Conservation (phyloP, 2,329 filamentous ascomycete genomes). For the Fusarium irregulare region DNA sequence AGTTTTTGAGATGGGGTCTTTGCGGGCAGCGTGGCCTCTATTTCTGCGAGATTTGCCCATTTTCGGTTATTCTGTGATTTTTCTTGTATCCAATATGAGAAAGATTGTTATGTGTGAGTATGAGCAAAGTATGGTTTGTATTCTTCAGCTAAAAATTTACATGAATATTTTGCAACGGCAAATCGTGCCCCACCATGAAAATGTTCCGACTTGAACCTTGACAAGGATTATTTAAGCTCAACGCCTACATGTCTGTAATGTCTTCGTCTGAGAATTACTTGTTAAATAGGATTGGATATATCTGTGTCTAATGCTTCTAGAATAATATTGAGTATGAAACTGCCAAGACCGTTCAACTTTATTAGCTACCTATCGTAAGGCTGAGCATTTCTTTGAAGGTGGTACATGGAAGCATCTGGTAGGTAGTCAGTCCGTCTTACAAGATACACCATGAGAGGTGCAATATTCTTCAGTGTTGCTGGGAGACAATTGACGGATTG, state of each 20-base stretch:
- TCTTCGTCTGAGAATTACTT: neutral
- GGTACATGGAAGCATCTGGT: neutral
- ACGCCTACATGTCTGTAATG: neutral
- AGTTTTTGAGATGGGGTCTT: slow-evolving; percentile 67
- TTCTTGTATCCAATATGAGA: neutral
- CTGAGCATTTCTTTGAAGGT: neutral
- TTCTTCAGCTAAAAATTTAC: slow-evolving; percentile 34
- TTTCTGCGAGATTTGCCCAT: slow-evolving; percentile 72
- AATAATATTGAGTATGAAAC: neutral
- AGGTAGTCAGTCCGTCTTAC: neutral
- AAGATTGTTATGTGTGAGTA: neutral
- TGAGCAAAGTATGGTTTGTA: neutral
- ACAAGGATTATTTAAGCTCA: slow-evolving; percentile 23
- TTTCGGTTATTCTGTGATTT: neutral
- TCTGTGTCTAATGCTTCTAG: neutral
- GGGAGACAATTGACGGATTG: neutral
- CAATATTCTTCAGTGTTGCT: neutral
- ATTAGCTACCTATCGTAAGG: neutral
- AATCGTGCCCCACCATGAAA: slow-evolving; percentile 40
- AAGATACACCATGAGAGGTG: neutral
- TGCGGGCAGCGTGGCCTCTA: slow-evolving; percentile 60
- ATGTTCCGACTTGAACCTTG: slow-evolving; percentile 17
- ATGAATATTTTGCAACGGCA: slow-evolving; percentile 33
- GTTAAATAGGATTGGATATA: neutral
- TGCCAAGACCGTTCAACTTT: neutral